Conservation (phyloP, 768 basidiomycete species). For the Plicaturopsis crispa region DNA sequence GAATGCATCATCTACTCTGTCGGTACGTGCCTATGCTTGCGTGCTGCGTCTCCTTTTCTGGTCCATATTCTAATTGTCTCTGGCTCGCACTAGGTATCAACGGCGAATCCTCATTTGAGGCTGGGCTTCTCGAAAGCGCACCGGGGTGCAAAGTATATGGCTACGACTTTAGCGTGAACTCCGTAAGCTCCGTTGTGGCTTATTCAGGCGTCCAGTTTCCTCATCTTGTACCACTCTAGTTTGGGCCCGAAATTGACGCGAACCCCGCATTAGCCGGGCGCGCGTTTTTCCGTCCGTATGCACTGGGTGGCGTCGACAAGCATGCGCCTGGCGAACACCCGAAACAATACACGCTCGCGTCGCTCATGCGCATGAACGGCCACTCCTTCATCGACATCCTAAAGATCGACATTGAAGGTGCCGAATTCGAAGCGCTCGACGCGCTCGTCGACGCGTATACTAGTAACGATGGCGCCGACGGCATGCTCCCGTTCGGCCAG, state of each 20-base stretch:
- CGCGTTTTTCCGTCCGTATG: conserved; percentile 34
- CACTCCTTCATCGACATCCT: conserved; percentile 3
- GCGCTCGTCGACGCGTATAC: conserved; percentile 28
- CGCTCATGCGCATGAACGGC: conserved; percentile 37
- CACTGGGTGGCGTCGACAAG: conserved; percentile 29
- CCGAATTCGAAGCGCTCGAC: conserved; percentile 36
- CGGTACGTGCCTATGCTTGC: conserved; percentile 29
- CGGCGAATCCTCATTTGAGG: conserved; percentile 59
- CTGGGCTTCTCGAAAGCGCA: conserved; percentile 41
- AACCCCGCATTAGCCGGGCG: conserved; percentile 19
- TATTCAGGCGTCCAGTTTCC: not conserved
- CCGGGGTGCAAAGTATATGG: conserved; percentile 36
- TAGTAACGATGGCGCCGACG: conserved; percentile 12
- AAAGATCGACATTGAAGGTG: conserved; percentile 38
- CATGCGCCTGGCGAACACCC: conserved; percentile 22
- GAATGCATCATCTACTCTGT: conserved; percentile 58
- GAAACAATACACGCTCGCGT: conserved; percentile 37
- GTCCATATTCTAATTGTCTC: not conserved
- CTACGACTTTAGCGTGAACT: conserved; percentile 31
- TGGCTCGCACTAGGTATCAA: conserved; percentile 32
- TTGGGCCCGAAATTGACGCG: conserved; percentile 23
- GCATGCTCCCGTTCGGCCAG: conserved; percentile 39
- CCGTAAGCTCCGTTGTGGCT: conserved; percentile 17
- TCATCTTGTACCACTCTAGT: conserved; percentile 8
- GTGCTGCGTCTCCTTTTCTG: not conserved